Conservation (phyloP, 345 rosid species). For the Citrus medica region DNA sequence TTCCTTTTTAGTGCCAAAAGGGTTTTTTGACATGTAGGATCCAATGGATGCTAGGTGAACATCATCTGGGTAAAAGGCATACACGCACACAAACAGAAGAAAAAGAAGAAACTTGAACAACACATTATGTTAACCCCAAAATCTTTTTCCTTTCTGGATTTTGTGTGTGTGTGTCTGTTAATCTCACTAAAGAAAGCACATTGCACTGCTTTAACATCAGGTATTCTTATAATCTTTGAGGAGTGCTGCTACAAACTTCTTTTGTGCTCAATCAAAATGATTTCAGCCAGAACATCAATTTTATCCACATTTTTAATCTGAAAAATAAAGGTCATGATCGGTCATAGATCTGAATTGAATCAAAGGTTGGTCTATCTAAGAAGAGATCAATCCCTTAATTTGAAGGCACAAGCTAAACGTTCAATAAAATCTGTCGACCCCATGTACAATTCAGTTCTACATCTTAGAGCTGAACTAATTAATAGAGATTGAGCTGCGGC, state of each 20-base stretch:
- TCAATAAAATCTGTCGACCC: background rate
- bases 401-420: background rate
- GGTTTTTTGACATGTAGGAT: background rate
- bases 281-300: background rate
- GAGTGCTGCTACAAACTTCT: background rate
- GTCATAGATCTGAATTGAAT: background rate
- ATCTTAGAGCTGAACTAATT: no score
- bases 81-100: background rate
- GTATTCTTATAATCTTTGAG: background rate
- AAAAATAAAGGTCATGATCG: background rate
- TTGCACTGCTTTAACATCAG: background rate
- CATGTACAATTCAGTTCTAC: no score
- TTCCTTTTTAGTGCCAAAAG: background rate
- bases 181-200: background rate
- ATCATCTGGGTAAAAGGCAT: background rate
- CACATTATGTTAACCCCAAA: background rate
- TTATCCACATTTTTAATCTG: background rate
- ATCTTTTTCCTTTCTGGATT: background rate
- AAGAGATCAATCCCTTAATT: background rate
- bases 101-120: background rate
- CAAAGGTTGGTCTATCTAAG: background rate
- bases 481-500: no score
- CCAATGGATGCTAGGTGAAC: background rate
- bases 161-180: background rate
- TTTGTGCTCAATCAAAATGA: background rate